These are phyloP conservation scores for Aspergillus unguis DNA, from an alignment of 2,329 filamentous ascomycete species.

Conservation along the genomic window DNA sequence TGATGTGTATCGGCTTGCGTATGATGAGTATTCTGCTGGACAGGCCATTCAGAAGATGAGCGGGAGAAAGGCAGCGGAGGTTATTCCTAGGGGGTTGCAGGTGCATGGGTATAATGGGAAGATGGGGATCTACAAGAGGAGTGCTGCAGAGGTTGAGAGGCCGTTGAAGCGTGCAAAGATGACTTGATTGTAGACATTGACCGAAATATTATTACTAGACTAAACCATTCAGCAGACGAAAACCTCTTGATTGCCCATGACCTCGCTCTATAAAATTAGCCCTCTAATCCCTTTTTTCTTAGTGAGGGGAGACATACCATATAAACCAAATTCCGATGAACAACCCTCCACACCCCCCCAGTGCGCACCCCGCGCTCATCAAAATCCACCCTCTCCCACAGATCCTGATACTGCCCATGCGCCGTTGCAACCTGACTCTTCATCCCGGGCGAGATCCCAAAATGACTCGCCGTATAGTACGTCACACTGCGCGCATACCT, in stretches of 20 bases:
- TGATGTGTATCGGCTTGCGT: background rate
- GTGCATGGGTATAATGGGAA: background rate
- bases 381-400: background rate
- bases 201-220: no score
- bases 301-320: background rate
- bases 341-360: conserved; percentile 3
- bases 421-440: background rate
- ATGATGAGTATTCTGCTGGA: background rate
- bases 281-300: no score
- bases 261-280: conserved; percentile 3
- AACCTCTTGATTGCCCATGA: conserved; percentile 4
- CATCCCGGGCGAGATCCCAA: conserved; percentile 3
- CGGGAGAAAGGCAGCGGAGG: background rate
- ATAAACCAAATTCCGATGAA: conserved; percentile 6
- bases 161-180: no score
- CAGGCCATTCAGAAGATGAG: no score
- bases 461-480: conserved; percentile 14
- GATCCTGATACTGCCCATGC: conserved; percentile 9
- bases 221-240: background rate
- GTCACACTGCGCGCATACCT: conserved; percentile 10
- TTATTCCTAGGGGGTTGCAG: background rate
- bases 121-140: background rate
- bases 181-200: no score
- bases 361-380: no score
- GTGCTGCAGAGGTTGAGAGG: no score